Conservation (phyloP, 768 basidiomycete genomes). For the Serendipita vermifera region DNA sequence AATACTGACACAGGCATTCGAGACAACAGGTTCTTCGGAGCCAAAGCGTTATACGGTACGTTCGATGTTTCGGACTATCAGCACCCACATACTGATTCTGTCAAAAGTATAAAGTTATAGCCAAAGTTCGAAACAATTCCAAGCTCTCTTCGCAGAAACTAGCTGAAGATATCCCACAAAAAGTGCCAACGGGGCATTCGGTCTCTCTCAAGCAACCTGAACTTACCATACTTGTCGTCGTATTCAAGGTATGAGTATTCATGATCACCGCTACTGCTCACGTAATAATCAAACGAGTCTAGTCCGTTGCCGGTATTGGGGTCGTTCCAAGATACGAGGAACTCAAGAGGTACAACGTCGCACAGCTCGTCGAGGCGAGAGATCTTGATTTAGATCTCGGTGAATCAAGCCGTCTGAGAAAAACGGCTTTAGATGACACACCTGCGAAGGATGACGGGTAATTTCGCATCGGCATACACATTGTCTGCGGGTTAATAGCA, state of each 20-base stretch:
- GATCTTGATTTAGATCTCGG: slow-evolving; percentile 3
- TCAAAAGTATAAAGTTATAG: not conserved
- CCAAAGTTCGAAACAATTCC: not conserved
- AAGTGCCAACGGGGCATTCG: not conserved
- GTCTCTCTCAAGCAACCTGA: slow-evolving; percentile 2
- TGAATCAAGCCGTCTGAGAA: not conserved
- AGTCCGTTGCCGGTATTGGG: slow-evolving; percentile 6
- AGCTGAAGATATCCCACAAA: not conserved
- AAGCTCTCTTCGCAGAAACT: not conserved
- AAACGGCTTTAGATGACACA: not conserved
- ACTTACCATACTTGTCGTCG: not conserved
- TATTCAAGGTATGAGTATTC: not conserved
- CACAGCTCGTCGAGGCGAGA: not conserved
- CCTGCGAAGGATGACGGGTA: not conserved
- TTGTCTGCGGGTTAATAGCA: too few species aligned
- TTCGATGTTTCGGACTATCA: not conserved
- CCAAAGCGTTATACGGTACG: not conserved
- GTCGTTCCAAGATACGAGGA: not conserved
- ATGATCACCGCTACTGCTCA: not conserved
- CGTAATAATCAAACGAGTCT: not conserved
- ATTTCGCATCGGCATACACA: too few species aligned
- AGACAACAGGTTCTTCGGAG: not conserved
- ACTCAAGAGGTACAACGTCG: slow-evolving; percentile 5
- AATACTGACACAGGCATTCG: not conserved
- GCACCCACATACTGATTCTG: not conserved